Evolutionary conservation across 768 basidiomycete genomes (phyloP).

Genomic region (Chlorophyllum brunneum): DNA sequence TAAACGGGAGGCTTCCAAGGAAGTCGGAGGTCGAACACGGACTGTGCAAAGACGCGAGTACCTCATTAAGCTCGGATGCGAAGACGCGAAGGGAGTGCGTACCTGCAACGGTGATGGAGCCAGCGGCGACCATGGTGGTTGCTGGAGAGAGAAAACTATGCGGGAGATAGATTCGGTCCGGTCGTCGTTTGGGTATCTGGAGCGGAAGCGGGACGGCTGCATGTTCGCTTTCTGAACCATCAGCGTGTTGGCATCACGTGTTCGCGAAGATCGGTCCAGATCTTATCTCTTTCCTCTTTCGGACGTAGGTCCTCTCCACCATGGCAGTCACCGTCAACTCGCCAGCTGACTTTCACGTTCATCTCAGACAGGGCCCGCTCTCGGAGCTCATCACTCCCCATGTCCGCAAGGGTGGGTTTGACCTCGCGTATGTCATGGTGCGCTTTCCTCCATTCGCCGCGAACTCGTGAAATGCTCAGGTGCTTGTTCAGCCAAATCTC

Average conservation of each 20-base stretch:
- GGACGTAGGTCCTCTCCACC: not conserved
- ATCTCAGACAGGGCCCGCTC: conserved; percentile 85
- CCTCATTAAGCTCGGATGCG: conserved; percentile 15
- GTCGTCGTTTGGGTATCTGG: not conserved
- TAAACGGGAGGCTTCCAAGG: conserved; percentile 82
- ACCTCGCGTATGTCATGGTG: conserved; percentile 96
- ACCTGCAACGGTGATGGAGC: conserved; percentile 88
- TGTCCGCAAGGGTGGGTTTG: conserved; percentile 85
- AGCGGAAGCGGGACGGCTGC: conserved; percentile 13
- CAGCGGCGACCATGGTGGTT: conserved; percentile 69
- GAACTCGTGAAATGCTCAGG: conserved; percentile 7
- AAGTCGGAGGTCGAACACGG: conserved; percentile 84
- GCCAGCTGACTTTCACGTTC: conserved; percentile 95
- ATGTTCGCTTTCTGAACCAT: conserved; percentile 27
- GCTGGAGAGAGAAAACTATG: conserved; percentile 5
- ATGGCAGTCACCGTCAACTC: conserved; percentile 49
- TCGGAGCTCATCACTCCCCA: conserved; percentile 85
- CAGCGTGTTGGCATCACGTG: conserved; percentile 36
- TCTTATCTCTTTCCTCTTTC: conserved; percentile 25
- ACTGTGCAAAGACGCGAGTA: conserved; percentile 42
- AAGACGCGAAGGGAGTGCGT: conserved; percentile 18
- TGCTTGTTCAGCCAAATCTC: conserved; percentile 74
- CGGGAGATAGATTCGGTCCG: not conserved
- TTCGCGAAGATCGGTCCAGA: conserved; percentile 20
- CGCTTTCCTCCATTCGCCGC: conserved; percentile 14